Conservation (phyloP, 306 rosid genomes). For the Sechiopsis laciniata region DNA sequence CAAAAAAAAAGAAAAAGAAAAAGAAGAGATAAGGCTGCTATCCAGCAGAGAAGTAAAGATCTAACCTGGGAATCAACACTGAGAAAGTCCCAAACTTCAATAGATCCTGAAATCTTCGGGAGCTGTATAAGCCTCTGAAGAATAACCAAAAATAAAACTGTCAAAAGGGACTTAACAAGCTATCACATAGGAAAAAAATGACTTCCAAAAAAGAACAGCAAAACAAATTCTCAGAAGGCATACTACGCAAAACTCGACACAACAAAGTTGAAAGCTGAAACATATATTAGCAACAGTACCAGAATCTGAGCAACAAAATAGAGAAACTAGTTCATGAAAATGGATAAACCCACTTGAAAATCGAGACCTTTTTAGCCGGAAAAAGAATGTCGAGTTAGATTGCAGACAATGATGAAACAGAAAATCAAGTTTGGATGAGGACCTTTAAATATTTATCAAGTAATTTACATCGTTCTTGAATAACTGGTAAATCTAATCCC, state of each 20-base stretch:
- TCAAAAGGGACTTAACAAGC: slow-evolving; percentile 6
- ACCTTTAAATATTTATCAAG: slow-evolving; percentile 91
- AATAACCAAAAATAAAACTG: slow-evolving; percentile 24
- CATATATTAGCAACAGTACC: neutral
- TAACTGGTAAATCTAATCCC: slow-evolving; percentile 78
- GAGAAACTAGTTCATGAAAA: slow-evolving; percentile 3
- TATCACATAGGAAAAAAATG: neutral
- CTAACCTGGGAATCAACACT: slow-evolving; percentile 97
- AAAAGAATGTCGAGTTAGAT: neutral
- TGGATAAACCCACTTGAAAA: neutral
- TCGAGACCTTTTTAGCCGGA: neutral
- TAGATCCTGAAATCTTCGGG: slow-evolving; percentile 89
- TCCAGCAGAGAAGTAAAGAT: slow-evolving; percentile 24
- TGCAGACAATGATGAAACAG: neutral
- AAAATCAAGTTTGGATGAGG: slow-evolving; percentile 12
- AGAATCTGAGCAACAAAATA: neutral
- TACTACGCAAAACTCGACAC: neutral
- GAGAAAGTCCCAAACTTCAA: slow-evolving; percentile 98
- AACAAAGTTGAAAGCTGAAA: neutral
- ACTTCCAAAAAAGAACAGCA: slow-evolving; percentile 5
- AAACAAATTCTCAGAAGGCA: slow-evolving; percentile 3
- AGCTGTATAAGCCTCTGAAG: slow-evolving; percentile 86
- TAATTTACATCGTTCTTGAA: slow-evolving; percentile 77
- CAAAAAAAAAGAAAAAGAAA: too few relatives aligned
- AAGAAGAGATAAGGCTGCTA: neutral